Base-by-base conservation (phyloP, 371 early-diverging fungal genomes). In the Mucor plumbeus region DNA sequence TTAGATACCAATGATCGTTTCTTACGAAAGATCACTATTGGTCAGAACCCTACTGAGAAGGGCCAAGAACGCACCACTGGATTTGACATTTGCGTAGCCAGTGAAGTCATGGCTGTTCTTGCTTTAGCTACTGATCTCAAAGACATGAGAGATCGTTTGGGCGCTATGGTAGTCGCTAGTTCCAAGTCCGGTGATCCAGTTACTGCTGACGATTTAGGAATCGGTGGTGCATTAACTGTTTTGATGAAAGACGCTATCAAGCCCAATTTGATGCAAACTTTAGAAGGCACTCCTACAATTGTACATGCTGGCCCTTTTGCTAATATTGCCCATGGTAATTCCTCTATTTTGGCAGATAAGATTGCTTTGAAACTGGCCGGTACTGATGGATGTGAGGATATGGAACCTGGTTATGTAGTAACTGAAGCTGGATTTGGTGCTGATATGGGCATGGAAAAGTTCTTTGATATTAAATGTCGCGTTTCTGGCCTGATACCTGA, bases 391-490 rank as follows among this genome's bases (percentile, higher is more conserved):
- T 35, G 40, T n/a, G 26, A 50, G 11, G 77, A 77, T 13, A 83
- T 82, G 43, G 86, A 88, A 63, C 84, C 90, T 36, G 98, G 98
- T 8, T 97, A 91, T 67, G 97, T 97, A 15, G 91, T 97, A 39
- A 98, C 98, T 35, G 98, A 98, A 81, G 96, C 97, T 26, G 98
- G 98, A 4, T 98, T 98, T 72, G 98, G 98, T 50, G 96, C 97
- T n/a, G 98, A 98, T 79, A 98, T 98, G 80, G 98, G 98, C 54
- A 95, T 97, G 94, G 97, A 97, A 64, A 98, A 97, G 79, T 97
- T 98, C 88, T 95, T 97, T 80, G 91, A 98, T 79, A 97, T 98
- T 85, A 98, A 98, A 79, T 98, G 98, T 77, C 90, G 98, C 43
- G 85, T 87, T 10, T 94, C 94, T 17, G 94, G 93, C 14, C 83